phyloP scores from a whole-genome alignment of 768 basidiomycete species.

The Tylopilus cervinicoccineus region DNA sequence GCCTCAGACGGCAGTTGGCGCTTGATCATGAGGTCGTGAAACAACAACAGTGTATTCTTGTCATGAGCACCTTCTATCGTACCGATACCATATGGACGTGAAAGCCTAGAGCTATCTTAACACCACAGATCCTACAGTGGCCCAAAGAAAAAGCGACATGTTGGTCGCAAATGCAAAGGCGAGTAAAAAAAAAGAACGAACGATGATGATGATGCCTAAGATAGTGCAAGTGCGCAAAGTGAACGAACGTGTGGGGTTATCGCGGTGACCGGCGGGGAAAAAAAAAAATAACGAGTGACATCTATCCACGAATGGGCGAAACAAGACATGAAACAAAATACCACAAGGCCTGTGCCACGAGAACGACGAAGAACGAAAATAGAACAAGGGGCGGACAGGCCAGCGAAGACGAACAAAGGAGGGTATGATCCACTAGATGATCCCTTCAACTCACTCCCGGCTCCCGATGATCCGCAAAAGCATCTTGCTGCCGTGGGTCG shows the following conservation, averaged over 20 bases:
- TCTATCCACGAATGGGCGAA: not conserved
- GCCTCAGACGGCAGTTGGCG: conserved; percentile 31
- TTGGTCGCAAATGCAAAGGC: not conserved
- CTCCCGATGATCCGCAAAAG: conserved; percentile 48
- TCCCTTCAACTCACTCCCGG: conserved; percentile 16
- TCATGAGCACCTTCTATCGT: conserved; percentile 5
- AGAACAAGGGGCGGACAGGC: conserved; percentile 2
- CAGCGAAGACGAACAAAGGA: not conserved
- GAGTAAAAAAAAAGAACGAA: not conserved
- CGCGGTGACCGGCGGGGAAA: not conserved
- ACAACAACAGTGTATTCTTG: conserved; percentile 3
- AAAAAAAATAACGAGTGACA: not conserved
- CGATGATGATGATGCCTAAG: too few relatives aligned
- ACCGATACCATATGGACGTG: not conserved
- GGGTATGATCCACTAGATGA: not conserved
- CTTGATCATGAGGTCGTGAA: conserved; percentile 19
- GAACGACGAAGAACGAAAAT: conserved; percentile 8
- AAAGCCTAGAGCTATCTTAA: conserved; percentile 5
- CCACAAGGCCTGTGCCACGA: conserved; percentile 11
- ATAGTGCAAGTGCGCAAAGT: too few relatives aligned
- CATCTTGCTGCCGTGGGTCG: conserved; percentile 47
- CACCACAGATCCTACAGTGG: conserved; percentile 5
- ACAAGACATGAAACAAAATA: not conserved
- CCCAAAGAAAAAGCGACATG: not conserved
- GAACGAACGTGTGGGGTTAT: not conserved